Conservation (phyloP, 805 yeast species). For the Kazachstania bromeliacearum region DNA sequence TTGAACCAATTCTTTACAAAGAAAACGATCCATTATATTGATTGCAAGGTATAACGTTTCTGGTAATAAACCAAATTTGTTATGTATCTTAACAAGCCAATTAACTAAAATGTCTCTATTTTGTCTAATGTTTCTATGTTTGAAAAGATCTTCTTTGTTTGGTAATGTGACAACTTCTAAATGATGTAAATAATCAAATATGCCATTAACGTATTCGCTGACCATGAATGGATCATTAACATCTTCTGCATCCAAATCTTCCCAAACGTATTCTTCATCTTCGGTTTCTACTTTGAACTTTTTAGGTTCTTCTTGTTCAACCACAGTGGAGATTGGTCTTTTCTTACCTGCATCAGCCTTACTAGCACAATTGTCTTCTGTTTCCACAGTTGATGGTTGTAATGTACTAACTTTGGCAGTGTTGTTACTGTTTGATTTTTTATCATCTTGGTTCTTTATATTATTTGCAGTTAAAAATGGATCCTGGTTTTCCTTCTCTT, state of each 20-base stretch:
- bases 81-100: constrained; percentile 87
- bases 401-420: constrained; percentile 2
- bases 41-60: constrained; percentile 80
- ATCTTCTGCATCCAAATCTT: constrained; percentile 73
- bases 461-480: no score
- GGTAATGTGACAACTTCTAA: constrained; percentile 69
- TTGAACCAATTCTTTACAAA: constrained; percentile 67
- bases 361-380: constrained; percentile 1
- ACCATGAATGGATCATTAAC: constrained; percentile 82
- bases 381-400: neutral
- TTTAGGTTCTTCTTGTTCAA: constrained; percentile 27
- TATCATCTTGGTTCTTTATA: neutral
- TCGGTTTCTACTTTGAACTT: constrained; percentile 27
- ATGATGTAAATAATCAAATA: constrained; percentile 68
- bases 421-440: constrained; percentile 1
- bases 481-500: constrained; percentile 24
- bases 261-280: constrained; percentile 42
- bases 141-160: constrained; percentile 30
- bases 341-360: constrained; percentile 22
- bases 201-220: constrained; percentile 82
- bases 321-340: constrained; percentile 29
- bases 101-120: constrained; percentile 77
- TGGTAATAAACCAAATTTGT: constrained; percentile 72
- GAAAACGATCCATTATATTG: constrained; percentile 79
- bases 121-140: constrained; percentile 36